Base-by-base conservation (phyloP, 169 alveolate genomes). In the Plasmodium malariae region DNA sequence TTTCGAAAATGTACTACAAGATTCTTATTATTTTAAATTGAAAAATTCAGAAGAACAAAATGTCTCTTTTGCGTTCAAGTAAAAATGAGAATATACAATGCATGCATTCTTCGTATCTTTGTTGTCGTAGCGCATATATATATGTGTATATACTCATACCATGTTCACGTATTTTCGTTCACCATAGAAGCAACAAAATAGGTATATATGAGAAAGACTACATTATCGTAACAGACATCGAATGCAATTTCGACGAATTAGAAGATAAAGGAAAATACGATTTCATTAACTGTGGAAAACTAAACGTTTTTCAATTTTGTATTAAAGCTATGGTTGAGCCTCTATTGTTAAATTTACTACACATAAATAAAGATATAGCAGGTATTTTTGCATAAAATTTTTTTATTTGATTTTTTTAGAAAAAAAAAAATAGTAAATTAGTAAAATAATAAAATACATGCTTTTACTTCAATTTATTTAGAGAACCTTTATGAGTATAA, bases 271-370 rank as follows among this genome's bases (percentile, higher is more conserved):
- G 17, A 65, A 37, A 43, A 76, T 54, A 32, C 14, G 62, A 67
- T 17, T 51, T 80, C 34, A n/a, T 65, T 45, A 65, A 63, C 28
- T 51, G n/a, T 17, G 67, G 67, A 11, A 45, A 68, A 48, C 34
- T 65, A 57, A 80, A 80, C 62, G 59, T 80, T 67, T 80, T 80
- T 80, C 49, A 69, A 17, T 80, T 80, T 68, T 67, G 43, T 19
- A n/a, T 80, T 65, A 80, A 80, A 21, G 83, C 48, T 62, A 65
- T 80, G 21, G 76, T 80, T 51, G 90, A 80, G 26, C 90, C 90
- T 14, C 7, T 80, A 59, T 55, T 80, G 65, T 49, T 80, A 80
- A 80, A 80, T 80, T 80, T 80, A 60, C 45, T 80, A 9, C 17
- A 14, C 36, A 48, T 80, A 32, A 80, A 80, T 80, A 69, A 57